Percentiles rank a stretch among this genome's conserved stretches.
Conservation (phyloP, 2,329 filamentous ascomycete species). For the Pyrenophora graminea region DNA sequence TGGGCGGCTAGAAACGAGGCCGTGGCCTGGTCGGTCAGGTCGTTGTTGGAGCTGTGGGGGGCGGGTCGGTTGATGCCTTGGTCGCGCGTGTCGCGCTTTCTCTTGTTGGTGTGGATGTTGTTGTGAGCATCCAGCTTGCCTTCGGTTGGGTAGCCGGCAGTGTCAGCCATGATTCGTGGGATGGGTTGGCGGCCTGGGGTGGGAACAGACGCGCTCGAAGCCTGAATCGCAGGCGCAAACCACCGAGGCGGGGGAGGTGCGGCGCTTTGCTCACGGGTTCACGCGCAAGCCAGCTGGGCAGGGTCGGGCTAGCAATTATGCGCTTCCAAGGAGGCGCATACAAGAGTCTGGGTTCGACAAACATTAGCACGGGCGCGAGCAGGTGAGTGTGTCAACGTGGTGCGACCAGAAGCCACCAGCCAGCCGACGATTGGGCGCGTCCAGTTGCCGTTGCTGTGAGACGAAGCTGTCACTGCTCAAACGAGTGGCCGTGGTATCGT, state of each 20-base stretch:
- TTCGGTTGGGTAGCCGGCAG: conserved; percentile 45
- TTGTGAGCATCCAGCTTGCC: conserved; percentile 42
- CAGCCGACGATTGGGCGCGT: conserved; percentile 33
- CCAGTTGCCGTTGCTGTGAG: conserved; percentile 38
- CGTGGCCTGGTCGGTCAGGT: conserved; percentile 44
- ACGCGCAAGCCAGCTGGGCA: conserved; percentile 24
- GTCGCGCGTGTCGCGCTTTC: conserved; percentile 54
- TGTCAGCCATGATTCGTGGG: conserved; percentile 40
- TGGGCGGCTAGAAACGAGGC: conserved; percentile 48
- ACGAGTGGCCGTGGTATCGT: conserved; percentile 32
- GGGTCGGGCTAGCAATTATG: conserved; percentile 32
- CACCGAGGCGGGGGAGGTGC: conserved; percentile 19
- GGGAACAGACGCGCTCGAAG: conserved; percentile 26
- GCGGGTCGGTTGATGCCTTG: conserved; percentile 47
- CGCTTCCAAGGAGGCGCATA: conserved; percentile 29
- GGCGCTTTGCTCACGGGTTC: conserved; percentile 33
- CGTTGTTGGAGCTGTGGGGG: conserved; percentile 40
- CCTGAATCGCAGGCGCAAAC: conserved; percentile 32
- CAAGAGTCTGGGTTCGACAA: conserved; percentile 37
- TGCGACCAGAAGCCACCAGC: conserved; percentile 32
- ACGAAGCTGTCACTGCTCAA: conserved; percentile 46
- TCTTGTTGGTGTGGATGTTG: conserved; percentile 47
- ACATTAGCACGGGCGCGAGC: conserved; percentile 43
- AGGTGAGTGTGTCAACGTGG: conserved; percentile 29
- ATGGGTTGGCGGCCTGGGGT: conserved; percentile 6